These are phyloP conservation scores for Sedum album DNA, from an alignment of 164 flowering plant genomes.

Conservation along the genomic window DNA sequence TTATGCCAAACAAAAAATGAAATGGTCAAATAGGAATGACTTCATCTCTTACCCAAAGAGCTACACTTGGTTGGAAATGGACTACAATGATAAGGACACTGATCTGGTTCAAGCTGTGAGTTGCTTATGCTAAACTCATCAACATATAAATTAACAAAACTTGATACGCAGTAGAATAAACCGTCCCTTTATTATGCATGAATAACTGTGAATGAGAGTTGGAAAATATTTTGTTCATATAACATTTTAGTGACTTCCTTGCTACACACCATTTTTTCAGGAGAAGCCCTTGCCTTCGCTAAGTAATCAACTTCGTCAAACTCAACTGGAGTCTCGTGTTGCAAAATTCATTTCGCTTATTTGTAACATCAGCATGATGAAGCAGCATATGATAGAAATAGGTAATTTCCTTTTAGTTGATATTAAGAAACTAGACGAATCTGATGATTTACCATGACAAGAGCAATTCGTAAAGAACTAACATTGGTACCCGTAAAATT, in stretches of 20 bases:
- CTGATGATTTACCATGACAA: not conserved
- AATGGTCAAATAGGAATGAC: slow-evolving; percentile 28
- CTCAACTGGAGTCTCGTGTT: slow-evolving; percentile 27
- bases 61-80: slow-evolving; percentile 37
- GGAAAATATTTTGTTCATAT: too few relatives aligned
- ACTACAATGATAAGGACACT: slow-evolving; percentile 23
- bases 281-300: slow-evolving; percentile 15
- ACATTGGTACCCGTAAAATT: not conserved
- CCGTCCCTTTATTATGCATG: not conserved
- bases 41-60: slow-evolving; percentile 24
- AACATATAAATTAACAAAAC: not conserved
- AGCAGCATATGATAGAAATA: slow-evolving; percentile 44
- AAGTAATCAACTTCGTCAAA: slow-evolving; percentile 22
- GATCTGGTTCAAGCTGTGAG: slow-evolving; percentile 19
- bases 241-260: not conserved
- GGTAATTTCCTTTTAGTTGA: not conserved
- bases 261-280: slow-evolving; percentile 13
- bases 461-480: not conserved
- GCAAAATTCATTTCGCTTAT: slow-evolving; percentile 40
- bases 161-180: not conserved
- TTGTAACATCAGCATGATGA: slow-evolving; percentile 42
- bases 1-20: slow-evolving; percentile 27
- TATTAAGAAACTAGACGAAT: not conserved
- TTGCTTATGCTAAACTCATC: not conserved
- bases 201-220: too few relatives aligned